Evolutionary conservation across 192 early-diverging fungal genomes (phyloP).

Genomic region (Coemansia sp.): DNA sequence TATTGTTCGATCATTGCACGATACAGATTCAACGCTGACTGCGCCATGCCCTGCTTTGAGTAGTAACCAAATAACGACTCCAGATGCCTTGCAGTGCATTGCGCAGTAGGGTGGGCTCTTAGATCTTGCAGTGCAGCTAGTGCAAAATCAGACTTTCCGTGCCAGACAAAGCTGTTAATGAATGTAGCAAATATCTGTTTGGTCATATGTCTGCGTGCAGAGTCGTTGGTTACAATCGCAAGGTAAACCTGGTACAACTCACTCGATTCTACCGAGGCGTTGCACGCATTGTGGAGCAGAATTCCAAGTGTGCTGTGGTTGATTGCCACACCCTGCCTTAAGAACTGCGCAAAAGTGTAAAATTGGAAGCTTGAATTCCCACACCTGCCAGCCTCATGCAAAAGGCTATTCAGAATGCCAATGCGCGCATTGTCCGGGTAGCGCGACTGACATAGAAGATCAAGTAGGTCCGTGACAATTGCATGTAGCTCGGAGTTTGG

Average conservation of each 20-base stretch:
- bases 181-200: conserved; percentile 36
- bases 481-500: conserved; percentile 3
- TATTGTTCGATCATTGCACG: conserved; percentile 13
- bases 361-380: conserved; percentile 12
- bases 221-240: conserved; percentile 8
- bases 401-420: conserved; percentile 37
- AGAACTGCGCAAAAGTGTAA: conserved; percentile 23
- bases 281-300: conserved; percentile 14
- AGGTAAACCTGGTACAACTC: conserved; percentile 21
- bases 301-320: conserved; percentile 42
- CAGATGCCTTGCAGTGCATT: conserved; percentile 5
- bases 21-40: conserved; percentile 19
- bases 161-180: conserved; percentile 34
- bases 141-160: conserved; percentile 23
- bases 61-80: conserved; percentile 20
- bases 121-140: conserved; percentile 17
- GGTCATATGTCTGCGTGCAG: conserved; percentile 12
- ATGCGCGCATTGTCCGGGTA: conserved; percentile 15
- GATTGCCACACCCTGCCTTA: conserved; percentile 6
- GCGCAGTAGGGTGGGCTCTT: conserved; percentile 18
- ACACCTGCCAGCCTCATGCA: conserved; percentile 16
- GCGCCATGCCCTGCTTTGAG: conserved; percentile 16
- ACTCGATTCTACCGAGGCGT: conserved; percentile 10
- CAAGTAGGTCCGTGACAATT: conserved; percentile 28
- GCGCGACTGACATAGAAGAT: background rate